These are phyloP conservation scores for Phytophthora gonapodyides DNA, from an alignment of 352 stramenopile genomes.

Conservation along the genomic window DNA sequence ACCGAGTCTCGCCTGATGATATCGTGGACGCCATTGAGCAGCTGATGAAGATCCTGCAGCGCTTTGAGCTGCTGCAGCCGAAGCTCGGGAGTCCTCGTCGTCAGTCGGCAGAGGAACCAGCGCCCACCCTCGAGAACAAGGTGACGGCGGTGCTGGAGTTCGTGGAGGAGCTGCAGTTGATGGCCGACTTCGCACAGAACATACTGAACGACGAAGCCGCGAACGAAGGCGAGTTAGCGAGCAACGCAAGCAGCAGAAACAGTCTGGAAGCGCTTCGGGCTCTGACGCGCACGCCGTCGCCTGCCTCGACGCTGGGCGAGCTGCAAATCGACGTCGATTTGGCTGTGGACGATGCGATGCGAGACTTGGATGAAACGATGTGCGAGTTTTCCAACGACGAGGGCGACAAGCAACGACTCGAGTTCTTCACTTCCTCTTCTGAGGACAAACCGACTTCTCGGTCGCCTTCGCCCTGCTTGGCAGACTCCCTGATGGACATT, in stretches of 20 bases:
- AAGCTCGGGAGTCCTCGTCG: slow-evolving; percentile 36
- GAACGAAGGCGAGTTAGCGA: slow-evolving; percentile 15
- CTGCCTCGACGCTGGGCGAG: slow-evolving; percentile 20
- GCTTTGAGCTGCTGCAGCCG: slow-evolving; percentile 45
- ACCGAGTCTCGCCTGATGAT: slow-evolving; percentile 15
- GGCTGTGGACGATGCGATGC: slow-evolving; percentile 11
- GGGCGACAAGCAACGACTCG: slow-evolving; percentile 5
- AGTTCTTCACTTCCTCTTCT: slow-evolving; percentile 6
- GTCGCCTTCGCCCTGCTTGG: slow-evolving; percentile 38
- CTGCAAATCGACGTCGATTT: slow-evolving; percentile 31
- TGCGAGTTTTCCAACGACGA: slow-evolving; percentile 31
- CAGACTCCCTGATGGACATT: slow-evolving; percentile 69
- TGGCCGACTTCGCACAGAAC: slow-evolving; percentile 64
- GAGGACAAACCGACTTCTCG: slow-evolving; percentile 6
- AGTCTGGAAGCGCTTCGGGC: slow-evolving; percentile 40
- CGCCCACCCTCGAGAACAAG: slow-evolving; percentile 38
- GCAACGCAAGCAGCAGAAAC: slow-evolving; percentile 50
- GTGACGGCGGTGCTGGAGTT: slow-evolving; percentile 51
- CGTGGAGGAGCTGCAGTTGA: slow-evolving; percentile 58
- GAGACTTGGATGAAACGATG: slow-evolving; percentile 8
- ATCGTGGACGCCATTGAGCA: slow-evolving; percentile 40
- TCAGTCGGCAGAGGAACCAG: slow-evolving; percentile 1
- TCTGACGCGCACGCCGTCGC: slow-evolving; percentile 44
- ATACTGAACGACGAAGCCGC: slow-evolving; percentile 60
- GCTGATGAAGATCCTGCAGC: slow-evolving; percentile 47